Percentiles rank a stretch among this genome's conserved stretches.
Evolutionary conservation across 768 basidiomycete species (phyloP).

Genomic region (Rhodotorula paludigena): DNA sequence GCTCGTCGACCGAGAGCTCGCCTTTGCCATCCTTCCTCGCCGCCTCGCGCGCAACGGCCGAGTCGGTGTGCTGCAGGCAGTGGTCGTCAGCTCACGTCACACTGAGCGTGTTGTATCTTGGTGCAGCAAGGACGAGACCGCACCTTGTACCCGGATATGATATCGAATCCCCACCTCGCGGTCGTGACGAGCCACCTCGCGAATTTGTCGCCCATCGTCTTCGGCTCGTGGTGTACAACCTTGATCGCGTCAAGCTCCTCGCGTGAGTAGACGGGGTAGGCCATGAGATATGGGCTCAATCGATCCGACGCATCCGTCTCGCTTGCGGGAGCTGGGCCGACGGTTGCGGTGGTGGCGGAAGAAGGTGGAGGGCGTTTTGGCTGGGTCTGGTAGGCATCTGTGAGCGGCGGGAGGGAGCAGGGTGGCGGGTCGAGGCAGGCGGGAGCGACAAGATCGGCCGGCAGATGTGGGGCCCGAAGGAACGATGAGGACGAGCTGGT

Average conservation of each 20-base stretch:
- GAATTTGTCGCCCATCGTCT: conserved; percentile 66
- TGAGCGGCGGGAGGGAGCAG: neutral
- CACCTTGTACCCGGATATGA: conserved; percentile 78
- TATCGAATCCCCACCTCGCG: conserved; percentile 65
- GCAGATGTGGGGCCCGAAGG: too few species aligned
- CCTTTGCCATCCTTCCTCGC: conserved; percentile 30
- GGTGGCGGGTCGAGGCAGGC: too few species aligned
- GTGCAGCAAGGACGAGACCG: neutral
- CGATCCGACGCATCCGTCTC: conserved; percentile 34
- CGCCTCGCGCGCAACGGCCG: conserved; percentile 15
- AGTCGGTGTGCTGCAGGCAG: conserved; percentile 20
- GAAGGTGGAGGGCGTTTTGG: neutral
- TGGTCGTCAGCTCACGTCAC: neutral
- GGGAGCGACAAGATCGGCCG: neutral
- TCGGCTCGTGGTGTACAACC: conserved; percentile 64
- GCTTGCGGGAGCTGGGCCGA: neutral
- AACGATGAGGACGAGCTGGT: neutral
- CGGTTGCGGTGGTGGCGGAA: neutral
- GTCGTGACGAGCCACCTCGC: conserved; percentile 62
- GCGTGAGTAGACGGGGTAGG: conserved; percentile 82
- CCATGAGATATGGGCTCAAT: conserved; percentile 66
- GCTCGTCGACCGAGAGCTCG: conserved; percentile 55
- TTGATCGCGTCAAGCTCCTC: conserved; percentile 51
- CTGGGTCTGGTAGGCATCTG: neutral
- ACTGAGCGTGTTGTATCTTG: too few species aligned